Percentiles rank a stretch among this genome's conserved stretches.
phyloP scores from a whole-genome alignment of 805 yeast species.

The Clavispora santaluciae region DNA sequence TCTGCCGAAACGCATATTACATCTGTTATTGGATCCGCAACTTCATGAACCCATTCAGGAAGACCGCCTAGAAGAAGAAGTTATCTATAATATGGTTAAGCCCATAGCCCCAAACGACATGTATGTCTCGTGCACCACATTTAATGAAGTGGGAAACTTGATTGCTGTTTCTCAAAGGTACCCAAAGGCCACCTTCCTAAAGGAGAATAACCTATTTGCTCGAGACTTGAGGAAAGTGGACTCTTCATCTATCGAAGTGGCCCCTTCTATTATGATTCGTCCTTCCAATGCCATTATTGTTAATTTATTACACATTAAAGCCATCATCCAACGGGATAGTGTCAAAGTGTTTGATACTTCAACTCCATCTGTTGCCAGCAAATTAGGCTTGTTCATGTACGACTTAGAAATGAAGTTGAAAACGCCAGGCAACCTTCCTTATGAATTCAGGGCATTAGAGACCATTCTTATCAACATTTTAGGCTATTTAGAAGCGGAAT shows the following conservation, averaged over 20 bases:
- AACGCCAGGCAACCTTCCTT: conserved; percentile 25
- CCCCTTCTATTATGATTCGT: conserved; percentile 84
- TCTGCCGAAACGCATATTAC: conserved; percentile 1
- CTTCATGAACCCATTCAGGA: not conserved
- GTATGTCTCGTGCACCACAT: conserved; percentile 73
- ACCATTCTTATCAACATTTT: conserved; percentile 76
- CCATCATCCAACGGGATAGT: conserved; percentile 72
- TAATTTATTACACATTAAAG: conserved; percentile 82
- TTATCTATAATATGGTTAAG: conserved; percentile 19
- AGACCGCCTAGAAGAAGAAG: not conserved
- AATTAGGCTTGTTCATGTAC: conserved; percentile 73
- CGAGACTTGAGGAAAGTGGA: conserved; percentile 86
- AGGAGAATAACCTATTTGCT: conserved; percentile 71
- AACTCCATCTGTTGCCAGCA: conserved; percentile 60
- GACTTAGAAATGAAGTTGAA: conserved; percentile 75
- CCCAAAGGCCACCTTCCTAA: conserved; percentile 66
- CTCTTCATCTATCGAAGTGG: conserved; percentile 67
- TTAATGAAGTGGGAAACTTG: conserved; percentile 66
- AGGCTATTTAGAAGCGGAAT: conserved; percentile 72
- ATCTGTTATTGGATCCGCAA: conserved; percentile 6
- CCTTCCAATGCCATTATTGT: conserved; percentile 68
- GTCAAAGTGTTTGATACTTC: conserved; percentile 83
- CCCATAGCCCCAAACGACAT: conserved; percentile 47
- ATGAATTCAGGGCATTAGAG: conserved; percentile 81
- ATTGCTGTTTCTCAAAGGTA: conserved; percentile 66